Conservation (phyloP, 192 early-diverging fungal genomes). For the Chytriomyces sp. region DNA sequence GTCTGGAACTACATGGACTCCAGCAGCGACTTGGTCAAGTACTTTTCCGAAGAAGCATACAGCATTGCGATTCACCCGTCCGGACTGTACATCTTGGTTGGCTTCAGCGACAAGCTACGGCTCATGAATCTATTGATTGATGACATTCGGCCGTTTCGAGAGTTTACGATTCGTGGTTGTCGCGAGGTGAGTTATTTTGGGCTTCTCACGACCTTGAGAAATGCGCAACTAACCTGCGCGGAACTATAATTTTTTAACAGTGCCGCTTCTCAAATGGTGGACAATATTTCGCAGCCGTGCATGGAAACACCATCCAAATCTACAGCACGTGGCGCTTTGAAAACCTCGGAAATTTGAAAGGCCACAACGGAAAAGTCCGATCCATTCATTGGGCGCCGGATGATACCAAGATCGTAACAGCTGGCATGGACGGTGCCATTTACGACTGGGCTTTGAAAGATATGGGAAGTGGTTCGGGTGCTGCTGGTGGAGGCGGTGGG, state of each 20-base stretch:
- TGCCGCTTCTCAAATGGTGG: constrained; percentile 67
- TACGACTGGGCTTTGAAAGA: constrained; percentile 65
- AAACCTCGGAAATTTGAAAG: constrained; percentile 61
- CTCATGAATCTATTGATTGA: constrained; percentile 69
- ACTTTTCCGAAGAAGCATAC: constrained; percentile 68
- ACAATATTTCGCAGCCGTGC: constrained; percentile 66
- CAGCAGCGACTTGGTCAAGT: constrained; percentile 63
- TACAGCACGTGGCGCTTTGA: constrained; percentile 70
- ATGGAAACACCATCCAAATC: constrained; percentile 65
- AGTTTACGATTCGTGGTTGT: constrained; percentile 67
- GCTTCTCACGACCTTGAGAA: neutral
- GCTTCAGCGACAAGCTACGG: constrained; percentile 66
- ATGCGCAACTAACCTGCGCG: too few species aligned
- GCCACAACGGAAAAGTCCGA: constrained; percentile 67
- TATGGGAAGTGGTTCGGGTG: constrained; percentile 37
- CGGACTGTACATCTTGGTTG: constrained; percentile 70
- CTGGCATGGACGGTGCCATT: constrained; percentile 66
- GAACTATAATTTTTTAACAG: constrained; percentile 17
- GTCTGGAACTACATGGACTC: constrained; percentile 69
- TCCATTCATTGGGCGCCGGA: constrained; percentile 61
- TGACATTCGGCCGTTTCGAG: constrained; percentile 61
- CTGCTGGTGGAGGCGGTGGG: constrained; percentile 30
- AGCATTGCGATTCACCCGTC: constrained; percentile 64
- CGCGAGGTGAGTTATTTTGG: constrained; percentile 50
- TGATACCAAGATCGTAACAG: constrained; percentile 60